Evolutionary conservation across 192 early-diverging fungal genomes (phyloP), one percentile per base, ranked within the genome.

Genomic region (Coemansia sp.): DNA sequence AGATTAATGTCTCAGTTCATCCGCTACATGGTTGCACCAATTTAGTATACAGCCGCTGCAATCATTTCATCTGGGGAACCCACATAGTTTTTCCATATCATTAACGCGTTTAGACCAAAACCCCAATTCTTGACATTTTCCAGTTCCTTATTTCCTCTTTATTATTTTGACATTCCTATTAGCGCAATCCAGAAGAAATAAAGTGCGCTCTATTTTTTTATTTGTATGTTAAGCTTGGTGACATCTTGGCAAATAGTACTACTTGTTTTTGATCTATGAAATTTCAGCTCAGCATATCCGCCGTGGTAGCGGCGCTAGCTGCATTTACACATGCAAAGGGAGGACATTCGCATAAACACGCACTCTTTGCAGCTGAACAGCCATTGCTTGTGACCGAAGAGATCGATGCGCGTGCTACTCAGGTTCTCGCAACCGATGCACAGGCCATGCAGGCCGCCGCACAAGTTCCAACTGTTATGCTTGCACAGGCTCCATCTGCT

Each of bases 201-300:
- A 20, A 18, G 41, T 42, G 41, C 41, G 14, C 18, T 14, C 10
- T 42, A 42, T 42, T 42, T 13, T 13, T 13, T 42, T 42, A 42
- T 42, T 26, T 42, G 41, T 42, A 42, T 42, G 41, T 18, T 16
- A 42, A 26, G 23, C 23, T 26, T 42, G 13, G 41, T 13, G 18
- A 42, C 15, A 42, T 26, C 23, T 26, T 26, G 23, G 23, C 23
- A 26, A 26, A 26, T 16, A 13, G 12, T 21, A 20, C 23, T 21
- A 20, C 23, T 26, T 26, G 23, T 26, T 26, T 26, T 26, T 26
- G 23, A 48, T 53, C 16, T 19, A 75, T 75, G 72, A 68, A 68
- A 45, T 16, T 68, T 47, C 57, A 68, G 57, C 39, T 66, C 44
- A 68, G 49, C n/a, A 36, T 68, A 19, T 61, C 72, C 12, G 60